Conservation (phyloP, 1,139 yeast genomes). For the Candida anutae region DNA sequence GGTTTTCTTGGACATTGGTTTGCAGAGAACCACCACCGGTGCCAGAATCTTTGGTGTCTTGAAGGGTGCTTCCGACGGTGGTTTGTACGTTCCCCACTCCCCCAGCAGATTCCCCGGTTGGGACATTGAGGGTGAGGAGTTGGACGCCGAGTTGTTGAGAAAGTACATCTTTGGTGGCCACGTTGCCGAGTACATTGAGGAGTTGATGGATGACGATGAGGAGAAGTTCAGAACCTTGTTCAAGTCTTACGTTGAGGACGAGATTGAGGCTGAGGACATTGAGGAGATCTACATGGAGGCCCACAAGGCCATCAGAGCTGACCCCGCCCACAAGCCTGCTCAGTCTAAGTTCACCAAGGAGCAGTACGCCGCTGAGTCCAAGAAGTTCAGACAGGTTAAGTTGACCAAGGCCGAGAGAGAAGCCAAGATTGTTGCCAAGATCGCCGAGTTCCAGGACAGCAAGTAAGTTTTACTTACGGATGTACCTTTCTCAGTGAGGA, state of each 20-base stretch:
- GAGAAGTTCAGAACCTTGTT: conserved; percentile 96
- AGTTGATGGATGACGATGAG: conserved; percentile 99
- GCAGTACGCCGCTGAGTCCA: conserved; percentile 95
- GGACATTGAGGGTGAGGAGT: conserved; percentile 98
- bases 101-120: conserved; percentile 99
- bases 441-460: conserved; percentile 70
- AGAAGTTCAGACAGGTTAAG: conserved; percentile 84
- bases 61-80: conserved; percentile 99
- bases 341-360: conserved; percentile 95
- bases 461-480: conserved; percentile 22
- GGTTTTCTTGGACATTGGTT: conserved; percentile 98
- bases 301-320: conserved; percentile 92
- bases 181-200: conserved; percentile 99
- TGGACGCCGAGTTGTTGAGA: conserved; percentile 96
- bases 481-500: not conserved
- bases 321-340: conserved; percentile 88
- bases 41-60: conserved; percentile 99
- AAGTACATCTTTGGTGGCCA: conserved; percentile 99
- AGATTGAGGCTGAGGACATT: conserved; percentile 91
- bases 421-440: conserved; percentile 85
- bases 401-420: conserved; percentile 88
- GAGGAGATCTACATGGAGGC: conserved; percentile 96
- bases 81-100: conserved; percentile 98
- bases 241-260: conserved; percentile 96
- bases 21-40: conserved; percentile 99